Evolutionary conservation across 768 basidiomycete genomes (phyloP), one percentile per base, ranked within the genome.

Genomic region (Lactarius psammicola): DNA sequence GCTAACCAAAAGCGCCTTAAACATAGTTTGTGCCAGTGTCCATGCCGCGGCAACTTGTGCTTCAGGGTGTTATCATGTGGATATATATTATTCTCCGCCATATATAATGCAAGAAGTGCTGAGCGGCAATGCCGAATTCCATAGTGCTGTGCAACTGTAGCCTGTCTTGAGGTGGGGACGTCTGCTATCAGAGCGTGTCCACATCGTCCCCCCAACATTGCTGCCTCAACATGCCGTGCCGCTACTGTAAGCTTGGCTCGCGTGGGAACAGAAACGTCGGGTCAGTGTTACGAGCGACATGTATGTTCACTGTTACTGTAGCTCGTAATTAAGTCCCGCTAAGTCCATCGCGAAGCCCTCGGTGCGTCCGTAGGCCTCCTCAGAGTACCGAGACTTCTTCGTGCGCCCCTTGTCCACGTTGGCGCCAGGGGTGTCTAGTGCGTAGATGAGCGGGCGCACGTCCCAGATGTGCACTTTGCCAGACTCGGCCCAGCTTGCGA

Each of bases 301-400:
- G 44, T n/a, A 13, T 4, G 5, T 34, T n/a, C 11, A 4, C 46
- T 11, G 23, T 26, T 15, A 38, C 36, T 17, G 36, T 49, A 26
- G 46, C 46, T n/a, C 46, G 46, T 49, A 23, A 49, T 49, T 13
- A 9, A 26, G 46, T 49, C 23, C 46, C 8, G 9, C 46, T 17
- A n/a, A 99, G 75, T 97, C 97, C 85, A 99, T 87, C 0, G 97
- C 97, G 74, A 95, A 99, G 4, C 97, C 97, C 76, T 99, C 97
- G 20, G 87, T 83, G 40, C 82, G 81, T 15, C 93, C 92, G 79
- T 99, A 97, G 20, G 88, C 85, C 71, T 82, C 81, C 64, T 98
- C 83, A 0, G 94, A 95, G 78, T 90, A 92, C 5, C 87, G 80
- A 5, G 97, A 94, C 7, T 80, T 81, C 62, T 82, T 80, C 11